Evolutionary conservation across 1,139 yeast species (phyloP), one percentile per base, ranked within the genome.

Genomic region (Torulaspora globosa): DNA sequence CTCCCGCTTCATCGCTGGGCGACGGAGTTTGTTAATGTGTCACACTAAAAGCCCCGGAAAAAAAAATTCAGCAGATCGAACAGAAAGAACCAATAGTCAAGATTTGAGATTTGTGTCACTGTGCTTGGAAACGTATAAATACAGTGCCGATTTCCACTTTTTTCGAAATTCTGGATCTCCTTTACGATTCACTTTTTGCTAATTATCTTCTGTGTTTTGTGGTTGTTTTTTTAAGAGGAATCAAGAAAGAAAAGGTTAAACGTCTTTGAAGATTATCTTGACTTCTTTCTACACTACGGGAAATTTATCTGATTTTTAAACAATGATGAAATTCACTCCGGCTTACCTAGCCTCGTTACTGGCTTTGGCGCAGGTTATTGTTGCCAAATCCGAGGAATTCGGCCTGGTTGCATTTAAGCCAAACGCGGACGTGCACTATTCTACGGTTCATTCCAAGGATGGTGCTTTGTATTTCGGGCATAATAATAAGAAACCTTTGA

Each of bases 351-450:
- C 41, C 26, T 33, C 41, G 36, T 19, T 44, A 8, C 35, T 39
- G 11, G 39, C 47, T 30, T 18, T 44, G 24, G 36, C 41, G 6
- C 38, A 29, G 31, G 28, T 40, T 21, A 32, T 34, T 28, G 37
- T 26, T 18, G 70, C 70, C 29, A 70, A 65, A 54, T 65, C 70
- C 19, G 62, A 60, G 37, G 41, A 55, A n/a, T 67, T 68, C 49
- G 63, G 63, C 41, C 46, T 64, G 42, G 28, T 67, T n/a, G 49
- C 59, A 33, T 59, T 68, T 50, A 58, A 61, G 47, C 65, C 70
- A 36, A 69, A 68, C 35, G 56, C 69, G 29, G 49, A 47, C 18
- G 55, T 62, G 50, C 70, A 68, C 50, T 58, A 58, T 52, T 42
- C 59, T 31, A 40, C 53, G 19, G 53, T 51, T 14, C 43, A 42